Base-by-base conservation (phyloP, 495 filamentous ascomycete genomes). In the Neurospora sp. region DNA sequence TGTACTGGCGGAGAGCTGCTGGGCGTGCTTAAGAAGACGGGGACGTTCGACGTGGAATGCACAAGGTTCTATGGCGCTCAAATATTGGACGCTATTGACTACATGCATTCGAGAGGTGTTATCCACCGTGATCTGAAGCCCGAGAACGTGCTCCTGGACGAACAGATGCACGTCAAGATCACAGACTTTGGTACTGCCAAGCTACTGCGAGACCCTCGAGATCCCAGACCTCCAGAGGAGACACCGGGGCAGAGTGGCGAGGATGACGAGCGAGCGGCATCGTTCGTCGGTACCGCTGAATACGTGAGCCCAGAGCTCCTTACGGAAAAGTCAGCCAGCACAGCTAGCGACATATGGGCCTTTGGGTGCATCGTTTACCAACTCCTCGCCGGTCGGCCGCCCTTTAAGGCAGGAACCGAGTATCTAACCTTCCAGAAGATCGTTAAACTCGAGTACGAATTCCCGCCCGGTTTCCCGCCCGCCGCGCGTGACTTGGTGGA, bases 331-430 rank as follows among this genome's bases (percentile, higher is more conserved):
- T 94, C 93, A 74, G 96, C 95, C 10, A 97, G 96, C 84, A 99
- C 98, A 83, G 94, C 96, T 27, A 97, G 94, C 78, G 96, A 99
- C 80, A 82, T 99, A 40, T 99, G 96, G 96, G 96, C 96, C 4
- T 98, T 98, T 84, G 96, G 96, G n/a, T 99, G 96, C 81, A 99
- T 99, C 74, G 91, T 99, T 72, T 99, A 97, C 80, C 96, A 99
- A 82, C 87, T 99, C 40, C 83, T 99, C 42, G 92, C 92, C 38
- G 96, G 96, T 17, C 89, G 96, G 68, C 96, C 96, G 16, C 96
- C 96, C 0, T 99, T 99, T 85, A 99, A 99, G 80, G 96, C 91
- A 3, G 92, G 86, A n/a, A 97, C 97, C 75, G 96, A 99, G 81
- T 99, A 98, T 76, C 88, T 93, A 74, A 99, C 96, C 0, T 99